These are phyloP conservation scores for Dioscorea alata DNA, from an alignment of 106 monocot species.

Conservation along the genomic window DNA sequence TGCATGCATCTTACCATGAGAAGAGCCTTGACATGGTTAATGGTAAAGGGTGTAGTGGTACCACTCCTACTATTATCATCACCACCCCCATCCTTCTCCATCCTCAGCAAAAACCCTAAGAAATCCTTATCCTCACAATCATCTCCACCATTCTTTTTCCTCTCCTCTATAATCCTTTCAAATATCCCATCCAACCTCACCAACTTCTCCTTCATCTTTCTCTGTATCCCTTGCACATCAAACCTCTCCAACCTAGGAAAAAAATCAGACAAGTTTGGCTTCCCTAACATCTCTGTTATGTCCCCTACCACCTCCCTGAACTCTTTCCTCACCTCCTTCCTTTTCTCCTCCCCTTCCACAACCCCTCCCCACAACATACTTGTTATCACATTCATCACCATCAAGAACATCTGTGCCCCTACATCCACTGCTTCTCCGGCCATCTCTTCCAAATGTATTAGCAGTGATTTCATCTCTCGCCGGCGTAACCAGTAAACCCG, in stretches of 20 bases:
- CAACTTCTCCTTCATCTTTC: slow-evolving; percentile 11
- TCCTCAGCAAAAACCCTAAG: slow-evolving; percentile 46
- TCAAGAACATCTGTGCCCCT: not conserved
- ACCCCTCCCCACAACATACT: slow-evolving; percentile 20
- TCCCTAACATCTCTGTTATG: no score
- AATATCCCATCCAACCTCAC: slow-evolving; percentile 32
- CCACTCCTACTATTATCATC: no score
- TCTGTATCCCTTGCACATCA: slow-evolving; percentile 54
- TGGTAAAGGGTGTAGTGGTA: slow-evolving; percentile 35
- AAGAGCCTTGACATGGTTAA: slow-evolving; percentile 45
- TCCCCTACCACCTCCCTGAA: slow-evolving; percentile 17
- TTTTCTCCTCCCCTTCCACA: not conserved
- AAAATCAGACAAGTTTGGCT: slow-evolving; percentile 61
- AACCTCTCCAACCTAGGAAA: slow-evolving; percentile 46
- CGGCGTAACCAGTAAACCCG: slow-evolving; percentile 4
- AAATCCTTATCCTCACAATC: slow-evolving; percentile 23
- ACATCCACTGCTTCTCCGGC: not conserved
- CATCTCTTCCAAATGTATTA: not conserved
- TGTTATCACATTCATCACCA: slow-evolving; percentile 4
- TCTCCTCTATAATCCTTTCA: slow-evolving; percentile 29
- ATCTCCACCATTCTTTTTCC: not conserved
- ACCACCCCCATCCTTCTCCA: slow-evolving; percentile 8
- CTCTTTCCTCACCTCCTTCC: slow-evolving; percentile 10
- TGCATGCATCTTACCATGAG: slow-evolving; percentile 38
- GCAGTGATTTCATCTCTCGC: not conserved